These are phyloP conservation scores for Penicillium sp. DNA, from an alignment of 2,329 filamentous ascomycete species.

Conservation along the genomic window DNA sequence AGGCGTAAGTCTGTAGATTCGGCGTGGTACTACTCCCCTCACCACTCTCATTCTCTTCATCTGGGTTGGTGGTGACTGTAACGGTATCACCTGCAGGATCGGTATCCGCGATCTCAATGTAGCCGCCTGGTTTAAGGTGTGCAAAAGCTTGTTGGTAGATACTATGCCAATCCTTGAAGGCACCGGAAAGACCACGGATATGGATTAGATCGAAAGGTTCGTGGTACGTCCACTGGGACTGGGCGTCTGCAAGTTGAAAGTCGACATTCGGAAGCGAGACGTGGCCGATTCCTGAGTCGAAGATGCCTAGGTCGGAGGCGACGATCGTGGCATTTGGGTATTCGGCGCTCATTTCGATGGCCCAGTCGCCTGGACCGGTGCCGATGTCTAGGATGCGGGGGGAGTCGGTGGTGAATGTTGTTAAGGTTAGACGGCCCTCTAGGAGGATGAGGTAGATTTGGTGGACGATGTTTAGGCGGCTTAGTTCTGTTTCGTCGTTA, in stretches of 20 bases:
- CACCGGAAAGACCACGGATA: slow-evolving; percentile 49
- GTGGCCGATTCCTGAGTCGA: slow-evolving; percentile 42
- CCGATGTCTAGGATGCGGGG: slow-evolving; percentile 45
- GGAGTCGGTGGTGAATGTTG: slow-evolving; percentile 26
- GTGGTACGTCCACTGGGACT: slow-evolving; percentile 50
- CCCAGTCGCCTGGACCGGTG: slow-evolving; percentile 53
- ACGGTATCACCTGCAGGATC: slow-evolving; percentile 32
- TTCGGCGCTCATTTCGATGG: slow-evolving; percentile 46
- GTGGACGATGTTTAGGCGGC: slow-evolving; percentile 61
- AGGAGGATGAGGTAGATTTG: slow-evolving; percentile 58
- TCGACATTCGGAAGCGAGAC: slow-evolving; percentile 42
- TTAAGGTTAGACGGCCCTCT: slow-evolving; percentile 34
- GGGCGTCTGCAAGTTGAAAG: slow-evolving; percentile 53
- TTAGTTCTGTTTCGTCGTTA: slow-evolving; percentile 65
- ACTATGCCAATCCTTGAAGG: slow-evolving; percentile 47
- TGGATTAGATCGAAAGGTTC: slow-evolving; percentile 52
- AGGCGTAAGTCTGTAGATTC: slow-evolving; percentile 34
- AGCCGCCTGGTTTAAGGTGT: slow-evolving; percentile 47
- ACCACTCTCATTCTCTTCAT: background rate
- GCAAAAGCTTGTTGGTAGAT: slow-evolving; percentile 49
- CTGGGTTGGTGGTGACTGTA: slow-evolving; percentile 6
- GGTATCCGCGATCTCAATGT: slow-evolving; percentile 48
- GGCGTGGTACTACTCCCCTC: slow-evolving; percentile 19
- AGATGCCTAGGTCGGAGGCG: slow-evolving; percentile 44
- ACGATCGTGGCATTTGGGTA: slow-evolving; percentile 50